Evolutionary conservation across 2,329 filamentous ascomycete species (phyloP).

Genomic region (Botryotinia calthae): DNA sequence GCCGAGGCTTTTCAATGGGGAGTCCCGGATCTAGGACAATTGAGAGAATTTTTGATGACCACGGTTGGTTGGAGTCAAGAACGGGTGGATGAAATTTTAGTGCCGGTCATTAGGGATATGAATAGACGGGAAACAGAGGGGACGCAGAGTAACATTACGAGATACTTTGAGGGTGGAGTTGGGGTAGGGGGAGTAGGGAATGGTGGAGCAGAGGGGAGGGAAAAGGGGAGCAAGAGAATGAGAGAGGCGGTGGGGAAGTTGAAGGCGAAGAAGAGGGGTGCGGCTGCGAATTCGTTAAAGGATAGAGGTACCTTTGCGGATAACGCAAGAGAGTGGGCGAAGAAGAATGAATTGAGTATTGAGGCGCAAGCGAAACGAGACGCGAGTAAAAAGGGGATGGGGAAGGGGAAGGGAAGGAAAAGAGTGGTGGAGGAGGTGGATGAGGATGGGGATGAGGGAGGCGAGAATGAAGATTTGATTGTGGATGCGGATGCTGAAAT

Average conservation of each 20-base stretch:
- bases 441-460: conserved; percentile 13
- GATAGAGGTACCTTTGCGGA: conserved; percentile 34
- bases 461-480: conserved; percentile 7
- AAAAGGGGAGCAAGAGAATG: conserved; percentile 66
- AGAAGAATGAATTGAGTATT: conserved; percentile 36
- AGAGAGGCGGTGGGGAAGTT: conserved; percentile 69
- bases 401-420: conserved; percentile 19
- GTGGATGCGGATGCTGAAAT: conserved; percentile 5
- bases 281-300: background rate
- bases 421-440: conserved; percentile 15
- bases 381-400: conserved; percentile 26
- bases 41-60: conserved; percentile 80
- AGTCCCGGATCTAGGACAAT: conserved; percentile 83
- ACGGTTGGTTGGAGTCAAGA: conserved; percentile 93
- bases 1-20: conserved; percentile 89
- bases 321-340: conserved; percentile 37
- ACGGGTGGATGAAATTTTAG: conserved; percentile 89
- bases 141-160: conserved; percentile 94
- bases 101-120: conserved; percentile 95
- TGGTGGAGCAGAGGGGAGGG: conserved; percentile 59
- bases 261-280: conserved; percentile 47
- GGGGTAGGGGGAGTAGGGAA: conserved; percentile 62
- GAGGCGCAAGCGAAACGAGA: conserved; percentile 33
- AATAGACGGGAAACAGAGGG: conserved; percentile 84
- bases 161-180: conserved; percentile 76